Evolutionary conservation across 2,329 filamentous ascomycete genomes (phyloP).

Genomic region (Apiospora sp.): DNA sequence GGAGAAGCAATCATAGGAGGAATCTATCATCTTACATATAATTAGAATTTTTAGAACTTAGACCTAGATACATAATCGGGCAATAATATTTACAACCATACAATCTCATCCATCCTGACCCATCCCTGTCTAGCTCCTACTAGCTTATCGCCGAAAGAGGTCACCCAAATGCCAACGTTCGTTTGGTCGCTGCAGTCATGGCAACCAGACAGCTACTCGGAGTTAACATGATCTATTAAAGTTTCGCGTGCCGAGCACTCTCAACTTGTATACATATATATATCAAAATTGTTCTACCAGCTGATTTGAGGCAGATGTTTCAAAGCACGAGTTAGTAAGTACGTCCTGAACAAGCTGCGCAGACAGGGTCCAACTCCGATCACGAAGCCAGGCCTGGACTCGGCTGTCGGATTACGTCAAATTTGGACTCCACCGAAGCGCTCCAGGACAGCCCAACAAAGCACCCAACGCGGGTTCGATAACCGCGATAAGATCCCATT

Average conservation of each 20-base stretch:
- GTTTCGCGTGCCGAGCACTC: background rate
- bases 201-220: background rate
- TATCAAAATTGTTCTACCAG: background rate
- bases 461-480: background rate
- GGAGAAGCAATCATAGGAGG: constrained; percentile 17
- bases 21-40: background rate
- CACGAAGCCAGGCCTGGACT: background rate
- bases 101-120: background rate
- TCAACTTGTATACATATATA: background rate
- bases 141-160: background rate
- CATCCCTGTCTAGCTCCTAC: background rate
- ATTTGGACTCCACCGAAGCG: background rate
- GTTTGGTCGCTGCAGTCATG: background rate
- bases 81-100: background rate
- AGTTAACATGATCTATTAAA: background rate
- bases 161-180: background rate
- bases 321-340: background rate
- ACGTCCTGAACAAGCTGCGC: background rate
- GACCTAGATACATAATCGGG: background rate
- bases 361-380: background rate
- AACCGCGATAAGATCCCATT: background rate
- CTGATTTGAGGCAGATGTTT: background rate
- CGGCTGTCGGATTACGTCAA: background rate
- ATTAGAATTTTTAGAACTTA: constrained; percentile 5
- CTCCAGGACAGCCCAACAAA: background rate